phyloP scores from a whole-genome alignment of 139 green algal species.

The Choricystis sp. region DNA sequence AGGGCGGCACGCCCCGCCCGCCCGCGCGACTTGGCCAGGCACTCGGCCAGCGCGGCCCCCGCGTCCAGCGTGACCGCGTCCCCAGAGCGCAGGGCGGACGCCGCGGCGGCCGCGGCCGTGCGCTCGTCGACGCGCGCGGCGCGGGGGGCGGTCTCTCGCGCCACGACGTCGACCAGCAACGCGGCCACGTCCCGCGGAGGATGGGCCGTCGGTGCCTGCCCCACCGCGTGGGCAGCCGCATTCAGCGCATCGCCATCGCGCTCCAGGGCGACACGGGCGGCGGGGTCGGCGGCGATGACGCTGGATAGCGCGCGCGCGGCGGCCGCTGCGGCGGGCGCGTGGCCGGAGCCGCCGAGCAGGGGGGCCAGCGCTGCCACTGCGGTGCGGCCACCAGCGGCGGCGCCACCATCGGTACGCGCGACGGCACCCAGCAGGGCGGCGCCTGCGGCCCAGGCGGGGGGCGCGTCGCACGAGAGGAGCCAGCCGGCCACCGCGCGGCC shows the following conservation, averaged over 20 bases:
- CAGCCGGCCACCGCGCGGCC: not conserved
- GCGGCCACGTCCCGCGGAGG: too few relatives aligned
- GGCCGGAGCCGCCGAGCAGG: not conserved
- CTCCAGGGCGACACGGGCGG: not conserved
- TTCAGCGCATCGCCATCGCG: not conserved
- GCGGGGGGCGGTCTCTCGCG: not conserved
- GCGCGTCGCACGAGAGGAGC: not conserved
- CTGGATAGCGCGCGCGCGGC: not conserved
- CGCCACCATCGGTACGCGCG: not conserved
- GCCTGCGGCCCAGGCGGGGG: not conserved
- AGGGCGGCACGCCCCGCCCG: not conserved
- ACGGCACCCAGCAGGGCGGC: not conserved
- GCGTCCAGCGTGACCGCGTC: not conserved
- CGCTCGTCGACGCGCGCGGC: not conserved
- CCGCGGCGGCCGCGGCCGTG: too few relatives aligned
- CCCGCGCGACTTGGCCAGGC: too few relatives aligned
- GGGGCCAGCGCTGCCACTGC: not conserved
- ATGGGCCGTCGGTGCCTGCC: too few relatives aligned
- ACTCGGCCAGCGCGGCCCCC: too few relatives aligned
- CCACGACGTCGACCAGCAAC: not conserved
- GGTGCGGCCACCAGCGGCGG: too few relatives aligned
- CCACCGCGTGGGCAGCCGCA: too few relatives aligned
- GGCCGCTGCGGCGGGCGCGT: too few relatives aligned
- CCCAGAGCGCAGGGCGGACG: not conserved
- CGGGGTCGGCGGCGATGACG: not conserved